Evolutionary conservation across 2,329 filamentous ascomycete species (phyloP), one percentile per base, ranked within the genome.

Genomic region (Fusarium heterosporum): DNA sequence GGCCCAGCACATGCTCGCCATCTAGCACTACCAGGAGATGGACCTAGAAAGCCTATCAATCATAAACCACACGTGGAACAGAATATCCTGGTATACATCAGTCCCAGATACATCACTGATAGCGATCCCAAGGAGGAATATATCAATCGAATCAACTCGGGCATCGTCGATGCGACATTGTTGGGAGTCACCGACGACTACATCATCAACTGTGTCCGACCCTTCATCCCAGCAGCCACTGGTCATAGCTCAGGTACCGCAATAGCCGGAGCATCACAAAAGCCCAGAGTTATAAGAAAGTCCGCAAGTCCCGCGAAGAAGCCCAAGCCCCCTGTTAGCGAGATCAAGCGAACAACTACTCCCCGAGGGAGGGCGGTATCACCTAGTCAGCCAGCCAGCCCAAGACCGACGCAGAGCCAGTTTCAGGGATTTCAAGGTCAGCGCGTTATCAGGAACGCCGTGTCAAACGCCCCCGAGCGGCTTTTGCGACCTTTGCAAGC

Each of bases 31-130:
- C 64, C 58, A 41, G 55, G 52, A 29, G 65, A 48, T 17, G 66
- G 53, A 5, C 64, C 63, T 25, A 64, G 53, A n/a, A 66, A 64
- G 42, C 32, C 54, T 8, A 42, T 61, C 34, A 68, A 68, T 26
- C 61, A 49, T 34, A 64, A 70, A n/a, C 59, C 73, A 38, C 64
- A 71, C 50, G 71, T 71, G 73, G 63, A 73, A 38, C 66, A 70
- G 30, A 61, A 75, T n/a, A 78, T 78, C 19, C 72, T 82, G 41
- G 79, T 81, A 17, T 82, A 82, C 54, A 67, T 81, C 55, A 81
- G 77, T 59, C 63, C 72, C 26, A 67, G 71, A 43, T 73, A 75
- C 32, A 70, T 74, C 34, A 51, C 67, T n/a, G 75, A 78, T 50
- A 78, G 78, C 38, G 50, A 61, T 9, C 78, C 80, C 19, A 76